Evolutionary conservation across 805 yeast genomes (phyloP).

Genomic region (Saccharomyces cerevisiae): DNA sequence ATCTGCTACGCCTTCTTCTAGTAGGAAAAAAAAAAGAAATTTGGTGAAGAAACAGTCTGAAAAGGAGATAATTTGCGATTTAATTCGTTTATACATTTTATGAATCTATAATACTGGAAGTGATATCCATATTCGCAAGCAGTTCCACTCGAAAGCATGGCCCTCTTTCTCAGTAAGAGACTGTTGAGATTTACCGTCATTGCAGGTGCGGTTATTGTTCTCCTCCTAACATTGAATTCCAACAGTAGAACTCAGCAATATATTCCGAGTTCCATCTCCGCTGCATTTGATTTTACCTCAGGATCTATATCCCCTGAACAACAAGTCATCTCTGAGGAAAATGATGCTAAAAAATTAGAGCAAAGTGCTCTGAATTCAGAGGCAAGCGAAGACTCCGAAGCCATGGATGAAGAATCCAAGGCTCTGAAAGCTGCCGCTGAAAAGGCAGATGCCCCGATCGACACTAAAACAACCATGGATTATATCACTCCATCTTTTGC

Average conservation of each 20-base stretch:
- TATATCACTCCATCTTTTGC: constrained; percentile 15
- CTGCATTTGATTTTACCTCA: constrained; percentile 2
- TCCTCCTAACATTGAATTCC: constrained; percentile 8
- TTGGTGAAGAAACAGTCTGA: not conserved
- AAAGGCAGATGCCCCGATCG: constrained; percentile 1
- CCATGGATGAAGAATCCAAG: constrained; percentile 5
- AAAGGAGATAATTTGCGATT: not conserved
- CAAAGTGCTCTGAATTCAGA: not conserved
- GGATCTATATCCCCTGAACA: constrained; percentile 3
- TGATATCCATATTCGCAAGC: not conserved
- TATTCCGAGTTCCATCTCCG: constrained; percentile 2
- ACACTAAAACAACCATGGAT: constrained; percentile 7
- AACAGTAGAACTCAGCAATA: constrained; percentile 2
- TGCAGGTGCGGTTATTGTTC: constrained; percentile 8
- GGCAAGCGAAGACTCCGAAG: not conserved
- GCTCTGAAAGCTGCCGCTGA: constrained; percentile 11
- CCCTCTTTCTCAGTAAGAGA: constrained; percentile 19
- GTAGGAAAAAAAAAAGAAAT: not conserved
- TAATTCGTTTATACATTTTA: not conserved
- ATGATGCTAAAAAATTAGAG: constrained; percentile 1
- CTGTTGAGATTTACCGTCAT: constrained; percentile 13
- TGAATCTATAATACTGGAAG: not conserved
- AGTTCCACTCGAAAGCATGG: constrained; percentile 5
- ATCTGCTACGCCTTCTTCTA: not conserved
- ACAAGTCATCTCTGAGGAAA: constrained; percentile 4